Percentiles rank a stretch among this genome's conserved stretches.
These are phyloP conservation scores for Sclerotinia trifoliorum DNA, from an alignment of 2,329 filamentous ascomycete species.

Conservation along the genomic window DNA sequence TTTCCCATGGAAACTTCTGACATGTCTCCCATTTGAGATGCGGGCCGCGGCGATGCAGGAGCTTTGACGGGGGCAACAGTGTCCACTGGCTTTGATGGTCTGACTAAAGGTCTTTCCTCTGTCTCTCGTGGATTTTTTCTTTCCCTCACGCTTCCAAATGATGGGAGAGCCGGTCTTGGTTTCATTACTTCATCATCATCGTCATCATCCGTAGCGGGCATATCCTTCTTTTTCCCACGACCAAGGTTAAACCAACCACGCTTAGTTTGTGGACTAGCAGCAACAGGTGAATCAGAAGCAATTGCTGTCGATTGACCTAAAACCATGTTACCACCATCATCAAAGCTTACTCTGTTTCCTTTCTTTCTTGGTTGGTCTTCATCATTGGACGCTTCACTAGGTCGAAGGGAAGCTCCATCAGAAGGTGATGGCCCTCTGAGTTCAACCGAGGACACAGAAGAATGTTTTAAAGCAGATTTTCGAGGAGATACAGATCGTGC, in stretches of 20 bases:
- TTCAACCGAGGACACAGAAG: conserved; percentile 46
- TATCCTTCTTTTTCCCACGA: conserved; percentile 52
- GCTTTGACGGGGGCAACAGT: conserved; percentile 20
- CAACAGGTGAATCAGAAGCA: conserved; percentile 44
- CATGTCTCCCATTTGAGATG: conserved; percentile 28
- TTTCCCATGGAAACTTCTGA: conserved; percentile 37
- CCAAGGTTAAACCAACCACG: conserved; percentile 55
- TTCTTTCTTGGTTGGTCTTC: conserved; percentile 53
- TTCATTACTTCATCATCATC: conserved; percentile 68
- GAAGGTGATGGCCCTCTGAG: conserved; percentile 53
- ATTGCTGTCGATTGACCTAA: conserved; percentile 49
- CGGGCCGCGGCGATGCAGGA: conserved; percentile 35
- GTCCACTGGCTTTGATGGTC: conserved; percentile 47
- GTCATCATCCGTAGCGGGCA: conserved; percentile 44
- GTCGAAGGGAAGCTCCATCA: conserved; percentile 28
- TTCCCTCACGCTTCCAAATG: conserved; percentile 71
- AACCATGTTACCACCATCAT: conserved; percentile 56
- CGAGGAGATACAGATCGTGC: conserved; percentile 70
- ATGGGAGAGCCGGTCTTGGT: conserved; percentile 70
- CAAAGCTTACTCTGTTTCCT: conserved; percentile 73
- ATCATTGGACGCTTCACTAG: conserved; percentile 47
- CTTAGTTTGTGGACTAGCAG: conserved; percentile 45
- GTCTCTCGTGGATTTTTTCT: conserved; percentile 56
- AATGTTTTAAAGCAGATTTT: conserved; percentile 73
- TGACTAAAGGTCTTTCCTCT: conserved; percentile 58